These are phyloP conservation scores for Perkinsus olseni DNA, from an alignment of 169 alveolate genomes.

Conservation along the genomic window DNA sequence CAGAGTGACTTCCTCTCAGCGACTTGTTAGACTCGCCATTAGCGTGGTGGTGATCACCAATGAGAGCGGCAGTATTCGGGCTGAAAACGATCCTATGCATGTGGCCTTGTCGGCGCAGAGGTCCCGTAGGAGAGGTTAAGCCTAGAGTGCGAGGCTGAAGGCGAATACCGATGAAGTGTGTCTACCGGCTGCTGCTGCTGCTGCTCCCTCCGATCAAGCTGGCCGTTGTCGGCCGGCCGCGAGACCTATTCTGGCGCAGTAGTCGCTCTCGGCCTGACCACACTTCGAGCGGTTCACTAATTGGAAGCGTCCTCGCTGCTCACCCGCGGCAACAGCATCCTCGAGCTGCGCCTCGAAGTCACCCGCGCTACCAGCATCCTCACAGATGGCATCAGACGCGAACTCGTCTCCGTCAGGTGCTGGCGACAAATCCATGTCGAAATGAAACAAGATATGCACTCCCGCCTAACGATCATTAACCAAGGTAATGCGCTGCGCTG, in stretches of 20 bases:
- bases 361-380: not conserved
- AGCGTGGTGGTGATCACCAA: not conserved
- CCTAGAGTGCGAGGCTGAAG: too few relatives aligned
- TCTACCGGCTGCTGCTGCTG: not conserved
- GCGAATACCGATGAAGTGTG: too few relatives aligned
- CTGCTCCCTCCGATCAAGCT: not conserved
- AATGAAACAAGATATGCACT: not conserved
- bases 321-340: not conserved
- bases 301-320: not conserved
- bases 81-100: not conserved
- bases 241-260: not conserved
- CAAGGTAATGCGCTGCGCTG: too few relatives aligned
- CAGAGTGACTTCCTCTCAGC: not conserved
- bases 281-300: not conserved
- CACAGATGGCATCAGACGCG: not conserved
- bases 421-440: not conserved
- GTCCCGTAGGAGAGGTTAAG: not conserved
- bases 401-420: not conserved
- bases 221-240: not conserved
- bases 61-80: not conserved
- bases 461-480: too few relatives aligned
- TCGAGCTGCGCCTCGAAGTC: not conserved
- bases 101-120: too few relatives aligned
- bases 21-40: not conserved
- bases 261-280: not conserved